These are phyloP conservation scores for Vaccinium vitisidaea DNA, from an alignment of 148 eudicot species.

Conservation along the genomic window DNA sequence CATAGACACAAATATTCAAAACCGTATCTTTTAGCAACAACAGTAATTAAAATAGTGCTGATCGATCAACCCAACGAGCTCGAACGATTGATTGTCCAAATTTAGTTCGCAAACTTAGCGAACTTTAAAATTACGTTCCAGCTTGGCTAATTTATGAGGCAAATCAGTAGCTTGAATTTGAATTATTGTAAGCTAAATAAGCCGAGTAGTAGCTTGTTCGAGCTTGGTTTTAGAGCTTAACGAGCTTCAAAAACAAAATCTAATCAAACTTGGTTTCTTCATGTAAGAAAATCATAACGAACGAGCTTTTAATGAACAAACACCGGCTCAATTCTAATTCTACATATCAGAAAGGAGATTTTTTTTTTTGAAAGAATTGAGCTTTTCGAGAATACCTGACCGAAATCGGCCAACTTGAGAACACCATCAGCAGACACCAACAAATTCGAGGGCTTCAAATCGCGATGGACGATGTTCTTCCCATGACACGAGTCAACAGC, in stretches of 20 bases:
- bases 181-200: neutral
- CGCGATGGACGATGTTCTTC: conserved; percentile 78
- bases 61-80: neutral
- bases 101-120: neutral
- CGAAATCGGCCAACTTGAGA: conserved; percentile 90
- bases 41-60: neutral
- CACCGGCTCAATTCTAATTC: neutral
- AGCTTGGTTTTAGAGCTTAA: neutral
- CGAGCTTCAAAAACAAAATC: neutral
- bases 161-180: neutral
- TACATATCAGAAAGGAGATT: neutral
- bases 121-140: neutral
- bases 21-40: neutral
- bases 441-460: conserved; percentile 87
- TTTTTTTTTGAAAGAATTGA: too few relatives aligned
- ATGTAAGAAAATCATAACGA: neutral
- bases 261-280: neutral
- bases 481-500: conserved; percentile 88
- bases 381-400: conserved; percentile 50
- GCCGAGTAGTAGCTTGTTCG: neutral
- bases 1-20: neutral
- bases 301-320: neutral
- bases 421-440: conserved; percentile 72
- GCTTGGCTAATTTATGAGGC: neutral
- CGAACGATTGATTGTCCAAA: neutral